These are phyloP conservation scores for Cordyceps cicadae DNA, from an alignment of 2,329 filamentous ascomycete genomes.

Conservation along the genomic window DNA sequence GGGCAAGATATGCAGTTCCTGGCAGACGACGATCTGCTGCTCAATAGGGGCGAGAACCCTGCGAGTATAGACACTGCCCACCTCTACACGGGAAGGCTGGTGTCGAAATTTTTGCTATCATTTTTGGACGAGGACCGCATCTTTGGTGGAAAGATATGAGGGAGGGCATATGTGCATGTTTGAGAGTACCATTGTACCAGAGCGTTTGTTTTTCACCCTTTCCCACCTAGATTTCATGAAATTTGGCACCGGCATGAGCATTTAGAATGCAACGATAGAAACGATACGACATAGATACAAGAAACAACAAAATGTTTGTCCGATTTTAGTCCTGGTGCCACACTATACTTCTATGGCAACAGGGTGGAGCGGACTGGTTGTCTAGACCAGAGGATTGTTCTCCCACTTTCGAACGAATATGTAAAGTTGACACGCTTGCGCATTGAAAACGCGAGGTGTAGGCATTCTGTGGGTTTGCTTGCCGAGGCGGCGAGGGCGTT, in stretches of 20 bases:
- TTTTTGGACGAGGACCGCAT: slow-evolving; percentile 43
- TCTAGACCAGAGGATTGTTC: slow-evolving; percentile 56
- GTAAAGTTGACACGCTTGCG: slow-evolving; percentile 51
- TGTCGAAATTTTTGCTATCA: slow-evolving; percentile 46
- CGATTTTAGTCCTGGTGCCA: slow-evolving; percentile 56
- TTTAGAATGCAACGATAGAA: neutral
- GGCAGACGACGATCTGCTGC: slow-evolving; percentile 37
- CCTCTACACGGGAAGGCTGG: slow-evolving; percentile 45
- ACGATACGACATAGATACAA: neutral
- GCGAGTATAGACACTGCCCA: slow-evolving; percentile 39
- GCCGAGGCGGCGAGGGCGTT: slow-evolving; percentile 1
- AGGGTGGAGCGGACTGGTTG: slow-evolving; percentile 61
- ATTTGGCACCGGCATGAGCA: neutral
- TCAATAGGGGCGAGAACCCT: slow-evolving; percentile 36
- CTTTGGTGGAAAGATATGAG: slow-evolving; percentile 28
- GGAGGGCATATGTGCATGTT: too few species aligned
- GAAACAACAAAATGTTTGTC: slow-evolving; percentile 41
- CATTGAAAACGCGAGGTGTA: slow-evolving; percentile 51
- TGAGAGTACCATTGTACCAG: too few species aligned
- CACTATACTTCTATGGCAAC: slow-evolving; percentile 46
- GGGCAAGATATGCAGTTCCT: slow-evolving; percentile 34
- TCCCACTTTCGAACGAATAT: slow-evolving; percentile 53
- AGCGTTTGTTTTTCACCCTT: neutral
- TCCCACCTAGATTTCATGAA: slow-evolving; percentile 8
- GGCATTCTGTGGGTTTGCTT: slow-evolving; percentile 47